phyloP scores from a whole-genome alignment of 495 filamentous ascomycete genomes.

The Hypoxylon fragiforme region DNA sequence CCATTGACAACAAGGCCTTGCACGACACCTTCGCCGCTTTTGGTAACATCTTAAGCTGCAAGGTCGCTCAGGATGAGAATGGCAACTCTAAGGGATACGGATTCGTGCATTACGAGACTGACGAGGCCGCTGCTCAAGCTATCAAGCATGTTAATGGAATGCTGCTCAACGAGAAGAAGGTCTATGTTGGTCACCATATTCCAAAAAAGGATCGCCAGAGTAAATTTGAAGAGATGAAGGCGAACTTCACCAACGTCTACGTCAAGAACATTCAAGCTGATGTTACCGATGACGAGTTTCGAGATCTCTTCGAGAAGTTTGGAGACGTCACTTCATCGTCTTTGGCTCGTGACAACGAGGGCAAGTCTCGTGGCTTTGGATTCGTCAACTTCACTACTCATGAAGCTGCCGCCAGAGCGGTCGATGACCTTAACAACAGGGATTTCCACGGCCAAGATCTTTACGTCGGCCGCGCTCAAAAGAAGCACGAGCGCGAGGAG shows the following conservation, averaged over 20 bases:
- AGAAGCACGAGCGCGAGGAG: slow-evolving; percentile 99
- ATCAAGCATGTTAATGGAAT: slow-evolving; percentile 99
- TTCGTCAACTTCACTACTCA: slow-evolving; percentile 98
- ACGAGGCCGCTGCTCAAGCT: slow-evolving; percentile 91
- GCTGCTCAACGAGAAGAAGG: slow-evolving; percentile 99
- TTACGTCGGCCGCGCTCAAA: slow-evolving; percentile 98
- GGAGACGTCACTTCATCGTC: slow-evolving; percentile 96
- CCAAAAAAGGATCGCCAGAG: slow-evolving; percentile 99
- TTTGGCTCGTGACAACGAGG: slow-evolving; percentile 83
- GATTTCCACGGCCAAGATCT: slow-evolving; percentile 92
- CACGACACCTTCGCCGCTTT: slow-evolving; percentile 99
- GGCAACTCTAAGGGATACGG: slow-evolving; percentile 97
- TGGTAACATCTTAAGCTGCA: slow-evolving; percentile 98
- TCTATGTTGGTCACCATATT: slow-evolving; percentile 98
- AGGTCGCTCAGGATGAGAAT: slow-evolving; percentile 96
- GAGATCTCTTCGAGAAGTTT: slow-evolving; percentile 83
- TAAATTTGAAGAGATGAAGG: slow-evolving; percentile 99
- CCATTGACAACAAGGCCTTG: slow-evolving; percentile 99
- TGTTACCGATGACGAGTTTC: slow-evolving; percentile 91
- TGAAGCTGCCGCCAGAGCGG: slow-evolving; percentile 81
- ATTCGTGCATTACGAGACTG: slow-evolving; percentile 99
- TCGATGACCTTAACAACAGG: slow-evolving; percentile 89
- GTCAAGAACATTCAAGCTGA: slow-evolving; percentile 96
- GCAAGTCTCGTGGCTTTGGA: slow-evolving; percentile 95
- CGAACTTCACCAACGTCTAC: slow-evolving; percentile 99